Percentiles rank a stretch among this genome's conserved stretches.
phyloP scores from a whole-genome alignment of 495 filamentous ascomycete genomes.

The Lindgomyces ingoldianus region DNA sequence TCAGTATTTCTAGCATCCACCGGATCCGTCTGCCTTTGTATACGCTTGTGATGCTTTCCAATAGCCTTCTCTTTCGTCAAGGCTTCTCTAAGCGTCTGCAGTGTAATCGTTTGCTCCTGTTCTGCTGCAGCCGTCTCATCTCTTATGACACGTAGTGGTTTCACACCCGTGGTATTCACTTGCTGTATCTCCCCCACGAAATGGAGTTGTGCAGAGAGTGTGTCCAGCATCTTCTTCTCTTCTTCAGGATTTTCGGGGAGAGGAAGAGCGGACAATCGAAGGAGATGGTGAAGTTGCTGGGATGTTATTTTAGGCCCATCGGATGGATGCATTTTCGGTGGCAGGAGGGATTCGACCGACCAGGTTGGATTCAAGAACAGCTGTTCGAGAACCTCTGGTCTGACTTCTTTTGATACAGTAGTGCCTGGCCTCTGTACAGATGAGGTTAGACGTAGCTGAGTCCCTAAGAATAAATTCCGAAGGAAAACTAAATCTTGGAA shows the following conservation, averaged over 20 bases:
- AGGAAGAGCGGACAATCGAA: constrained; percentile 86
- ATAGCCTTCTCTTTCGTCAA: constrained; percentile 56
- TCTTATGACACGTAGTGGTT: constrained; percentile 73
- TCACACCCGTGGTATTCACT: constrained; percentile 71
- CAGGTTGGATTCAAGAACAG: constrained; percentile 75
- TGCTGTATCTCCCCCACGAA: constrained; percentile 82
- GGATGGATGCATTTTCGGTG: constrained; percentile 46
- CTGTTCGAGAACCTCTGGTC: constrained; percentile 48
- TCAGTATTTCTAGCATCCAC: constrained; percentile 45
- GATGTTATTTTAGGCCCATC: constrained; percentile 49
- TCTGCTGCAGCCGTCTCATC: constrained; percentile 69
- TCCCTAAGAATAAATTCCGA: not conserved
- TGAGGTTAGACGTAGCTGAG: not conserved
- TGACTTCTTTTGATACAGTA: not conserved
- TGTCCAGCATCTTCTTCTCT: constrained; percentile 65
- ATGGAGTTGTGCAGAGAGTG: constrained; percentile 78
- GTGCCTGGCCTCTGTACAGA: not conserved
- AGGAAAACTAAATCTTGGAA: not conserved
- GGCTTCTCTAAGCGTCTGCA: constrained; percentile 55
- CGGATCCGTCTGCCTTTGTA: constrained; percentile 41
- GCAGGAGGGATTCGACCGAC: constrained; percentile 81
- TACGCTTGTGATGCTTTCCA: constrained; percentile 53
- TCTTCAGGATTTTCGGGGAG: constrained; percentile 60
- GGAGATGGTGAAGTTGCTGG: constrained; percentile 74
- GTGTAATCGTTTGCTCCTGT: constrained; percentile 56